A percentile compares a stretch with the other conserved stretches of the same genome.
Conservation (phyloP, 2,329 filamentous ascomycete genomes). For the Aquanectria penicillioides region DNA sequence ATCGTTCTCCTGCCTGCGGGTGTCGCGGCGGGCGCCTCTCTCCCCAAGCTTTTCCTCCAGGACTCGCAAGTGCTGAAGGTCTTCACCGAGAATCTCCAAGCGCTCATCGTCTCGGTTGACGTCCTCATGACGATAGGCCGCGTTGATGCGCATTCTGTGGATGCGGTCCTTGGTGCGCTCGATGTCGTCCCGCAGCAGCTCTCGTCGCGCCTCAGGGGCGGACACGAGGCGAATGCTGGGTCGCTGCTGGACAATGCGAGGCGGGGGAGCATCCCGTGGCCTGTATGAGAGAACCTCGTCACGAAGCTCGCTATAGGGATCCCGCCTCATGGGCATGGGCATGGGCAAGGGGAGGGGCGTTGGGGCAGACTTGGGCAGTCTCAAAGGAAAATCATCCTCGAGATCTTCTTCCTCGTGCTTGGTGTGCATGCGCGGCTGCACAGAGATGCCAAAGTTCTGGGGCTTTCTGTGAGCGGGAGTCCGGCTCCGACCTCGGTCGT, state of each 20-base stretch:
- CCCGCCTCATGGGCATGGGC: constrained; percentile 3
- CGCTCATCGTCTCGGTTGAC: constrained; percentile 23
- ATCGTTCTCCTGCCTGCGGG: neutral
- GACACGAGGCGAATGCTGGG: constrained; percentile 28
- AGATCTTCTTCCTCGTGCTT: neutral
- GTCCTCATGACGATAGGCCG: constrained; percentile 14
- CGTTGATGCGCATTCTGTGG: constrained; percentile 28
- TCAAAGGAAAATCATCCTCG: neutral
- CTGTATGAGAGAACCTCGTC: constrained; percentile 18
- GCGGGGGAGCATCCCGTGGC: constrained; percentile 18
- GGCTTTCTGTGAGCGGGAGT: constrained; percentile 24
- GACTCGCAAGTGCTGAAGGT: constrained; percentile 22
- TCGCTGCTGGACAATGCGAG: constrained; percentile 33
- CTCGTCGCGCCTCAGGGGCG: constrained; percentile 26
- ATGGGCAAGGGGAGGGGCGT: neutral
- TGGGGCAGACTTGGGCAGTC: neutral
- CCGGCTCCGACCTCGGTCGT: constrained; percentile 17
- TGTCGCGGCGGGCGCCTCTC: neutral
- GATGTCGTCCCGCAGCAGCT: constrained; percentile 21
- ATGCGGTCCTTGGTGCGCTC: constrained; percentile 24
- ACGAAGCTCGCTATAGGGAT: no score
- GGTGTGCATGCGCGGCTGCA: neutral
- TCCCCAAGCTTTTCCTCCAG: constrained; percentile 18
- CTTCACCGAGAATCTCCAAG: constrained; percentile 29
- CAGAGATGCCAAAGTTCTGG: constrained; percentile 22